Evolutionary conservation across 2,329 filamentous ascomycete genomes (phyloP).

Genomic region (Tolypocladium cylindrosporum): DNA sequence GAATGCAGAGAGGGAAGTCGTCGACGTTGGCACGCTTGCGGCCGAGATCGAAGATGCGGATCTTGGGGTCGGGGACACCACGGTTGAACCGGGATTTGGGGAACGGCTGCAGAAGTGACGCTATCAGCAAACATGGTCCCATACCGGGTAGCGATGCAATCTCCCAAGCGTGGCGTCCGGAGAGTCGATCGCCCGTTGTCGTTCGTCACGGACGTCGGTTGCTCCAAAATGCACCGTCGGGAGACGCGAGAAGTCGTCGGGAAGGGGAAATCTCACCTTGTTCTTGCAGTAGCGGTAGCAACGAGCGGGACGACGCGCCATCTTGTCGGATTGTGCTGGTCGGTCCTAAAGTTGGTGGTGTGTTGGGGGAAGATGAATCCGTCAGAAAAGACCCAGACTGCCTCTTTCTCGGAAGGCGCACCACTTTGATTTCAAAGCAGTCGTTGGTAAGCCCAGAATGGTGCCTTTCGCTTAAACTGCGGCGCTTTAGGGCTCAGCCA

Average conservation of each 20-base stretch:
- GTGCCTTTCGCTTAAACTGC: constrained; percentile 25
- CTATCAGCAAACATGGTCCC: background rate
- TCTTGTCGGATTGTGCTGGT: constrained; percentile 61
- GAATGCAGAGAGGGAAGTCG: constrained; percentile 98
- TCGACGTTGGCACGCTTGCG: constrained; percentile 98
- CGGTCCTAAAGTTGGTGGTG: constrained; percentile 22
- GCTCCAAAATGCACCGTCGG: background rate
- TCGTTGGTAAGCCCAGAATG: constrained; percentile 17
- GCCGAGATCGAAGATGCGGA: constrained; percentile 98
- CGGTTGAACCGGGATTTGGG: constrained; percentile 99
- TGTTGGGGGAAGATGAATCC: constrained; percentile 22
- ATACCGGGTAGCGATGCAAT: background rate
- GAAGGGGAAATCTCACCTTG: constrained; percentile 61
- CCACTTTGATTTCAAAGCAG: constrained; percentile 47
- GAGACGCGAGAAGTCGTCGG: constrained; percentile 3
- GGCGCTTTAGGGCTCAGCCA: constrained; percentile 27
- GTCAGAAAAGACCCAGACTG: constrained; percentile 15
- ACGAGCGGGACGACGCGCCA: constrained; percentile 98
- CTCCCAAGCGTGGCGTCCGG: background rate
- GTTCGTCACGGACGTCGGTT: background rate
- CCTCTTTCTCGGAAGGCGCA: constrained; percentile 18
- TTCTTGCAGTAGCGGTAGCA: constrained; percentile 99
- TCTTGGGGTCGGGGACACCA: constrained; percentile 80
- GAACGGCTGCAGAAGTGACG: constrained; percentile 57
- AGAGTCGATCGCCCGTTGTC: background rate